Evolutionary conservation across 2,329 filamentous ascomycete genomes (phyloP).

Genomic region (Fusarium burgessii): DNA sequence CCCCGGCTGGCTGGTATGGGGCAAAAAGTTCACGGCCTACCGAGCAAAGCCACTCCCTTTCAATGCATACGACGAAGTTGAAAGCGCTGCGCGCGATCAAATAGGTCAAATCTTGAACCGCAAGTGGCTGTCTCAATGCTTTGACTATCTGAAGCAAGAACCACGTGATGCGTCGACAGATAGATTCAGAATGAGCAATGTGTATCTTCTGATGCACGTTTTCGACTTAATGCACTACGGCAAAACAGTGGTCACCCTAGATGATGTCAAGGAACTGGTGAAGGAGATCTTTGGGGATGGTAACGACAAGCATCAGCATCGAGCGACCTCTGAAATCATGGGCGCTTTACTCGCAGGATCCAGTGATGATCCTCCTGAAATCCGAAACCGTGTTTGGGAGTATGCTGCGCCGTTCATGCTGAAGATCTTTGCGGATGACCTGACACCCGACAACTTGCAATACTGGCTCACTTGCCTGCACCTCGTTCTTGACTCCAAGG

Average conservation of each 20-base stretch:
- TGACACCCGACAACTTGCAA: conserved; percentile 92
- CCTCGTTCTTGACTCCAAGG: conserved; percentile 86
- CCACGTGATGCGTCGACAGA: conserved; percentile 85
- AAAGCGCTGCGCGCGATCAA: conserved; percentile 77
- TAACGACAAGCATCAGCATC: conserved; percentile 96
- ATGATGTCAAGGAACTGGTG: conserved; percentile 87
- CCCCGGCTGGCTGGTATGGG: conserved; percentile 97
- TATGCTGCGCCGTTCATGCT: conserved; percentile 92
- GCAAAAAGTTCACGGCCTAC: conserved; percentile 84
- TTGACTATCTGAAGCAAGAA: conserved; percentile 95
- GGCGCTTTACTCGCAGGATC: conserved; percentile 86
- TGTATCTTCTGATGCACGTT: conserved; percentile 86
- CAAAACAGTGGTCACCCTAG: conserved; percentile 80
- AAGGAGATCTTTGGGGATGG: conserved; percentile 87
- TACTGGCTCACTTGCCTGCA: conserved; percentile 98
- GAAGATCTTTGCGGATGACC: conserved; percentile 86
- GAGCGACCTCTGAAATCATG: conserved; percentile 93
- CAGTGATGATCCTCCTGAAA: conserved; percentile 79
- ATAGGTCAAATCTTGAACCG: conserved; percentile 85
- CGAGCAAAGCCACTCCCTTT: conserved; percentile 77
- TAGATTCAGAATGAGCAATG: conserved; percentile 89
- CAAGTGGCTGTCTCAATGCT: conserved; percentile 88
- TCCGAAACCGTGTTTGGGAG: conserved; percentile 83
- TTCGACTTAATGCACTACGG: conserved; percentile 91
- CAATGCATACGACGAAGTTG: conserved; percentile 81